Evolutionary conservation across 768 basidiomycete species (phyloP).

Genomic region (Gymnopilus dilepis): DNA sequence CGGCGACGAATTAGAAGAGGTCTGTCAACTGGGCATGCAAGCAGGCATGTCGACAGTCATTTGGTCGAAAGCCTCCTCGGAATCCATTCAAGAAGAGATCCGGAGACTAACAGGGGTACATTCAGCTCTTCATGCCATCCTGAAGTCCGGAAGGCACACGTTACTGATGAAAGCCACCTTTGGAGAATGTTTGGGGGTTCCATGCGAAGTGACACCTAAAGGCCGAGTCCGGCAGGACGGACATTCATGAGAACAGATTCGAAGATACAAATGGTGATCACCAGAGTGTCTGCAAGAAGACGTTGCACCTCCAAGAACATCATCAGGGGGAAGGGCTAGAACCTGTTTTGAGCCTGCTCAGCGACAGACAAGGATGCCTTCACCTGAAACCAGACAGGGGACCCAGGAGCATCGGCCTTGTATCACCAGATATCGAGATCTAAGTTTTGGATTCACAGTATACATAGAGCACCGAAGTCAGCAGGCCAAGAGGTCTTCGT

Average conservation of each 20-base stretch:
- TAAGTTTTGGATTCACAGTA: neutral
- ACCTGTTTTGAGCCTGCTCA: neutral
- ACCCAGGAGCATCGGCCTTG: neutral
- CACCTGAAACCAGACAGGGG: constrained; percentile 2
- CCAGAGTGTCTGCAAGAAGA: neutral
- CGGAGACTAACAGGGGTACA: neutral
- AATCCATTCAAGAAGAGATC: constrained; percentile 1
- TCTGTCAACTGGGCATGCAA: neutral
- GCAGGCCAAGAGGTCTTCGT: neutral
- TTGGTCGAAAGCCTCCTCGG: constrained; percentile 12
- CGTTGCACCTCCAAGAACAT: neutral
- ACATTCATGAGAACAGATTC: constrained; percentile 11
- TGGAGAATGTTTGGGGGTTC: constrained; percentile 1
- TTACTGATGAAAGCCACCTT: neutral
- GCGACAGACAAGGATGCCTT: neutral
- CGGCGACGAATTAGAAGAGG: neutral
- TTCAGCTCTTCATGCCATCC: constrained; percentile 3
- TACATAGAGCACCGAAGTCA: constrained; percentile 1
- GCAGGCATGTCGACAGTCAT: neutral
- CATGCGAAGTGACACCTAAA: constrained; percentile 7
- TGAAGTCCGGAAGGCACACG: neutral
- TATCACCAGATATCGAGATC: neutral
- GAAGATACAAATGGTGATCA: neutral
- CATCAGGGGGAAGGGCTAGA: neutral
- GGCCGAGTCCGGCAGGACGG: constrained; percentile 1